Percentiles rank a stretch among this genome's conserved stretches.
Conservation (phyloP, 495 filamentous ascomycete genomes). For the Gamarada debralockiae region DNA sequence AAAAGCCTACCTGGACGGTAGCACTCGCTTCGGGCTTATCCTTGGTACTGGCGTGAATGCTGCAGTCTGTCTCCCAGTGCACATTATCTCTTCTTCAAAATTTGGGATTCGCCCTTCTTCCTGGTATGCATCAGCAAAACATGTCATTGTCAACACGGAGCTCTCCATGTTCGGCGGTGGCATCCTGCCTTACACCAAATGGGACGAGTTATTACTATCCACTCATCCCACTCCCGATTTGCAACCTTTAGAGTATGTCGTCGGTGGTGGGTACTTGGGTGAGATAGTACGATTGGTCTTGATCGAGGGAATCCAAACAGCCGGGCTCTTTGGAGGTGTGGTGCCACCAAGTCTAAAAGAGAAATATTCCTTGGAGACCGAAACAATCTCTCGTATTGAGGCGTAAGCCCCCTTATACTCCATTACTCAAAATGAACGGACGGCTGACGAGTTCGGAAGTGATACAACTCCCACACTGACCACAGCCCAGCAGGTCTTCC, state of each 20-base stretch:
- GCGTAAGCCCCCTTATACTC: conserved; percentile 35
- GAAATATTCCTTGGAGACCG: conserved; percentile 58
- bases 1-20: conserved; percentile 63
- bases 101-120: conserved; percentile 45
- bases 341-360: conserved; percentile 47
- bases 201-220: conserved; percentile 62
- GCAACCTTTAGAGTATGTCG: conserved; percentile 80
- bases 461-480: conserved; percentile 7
- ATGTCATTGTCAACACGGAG: conserved; percentile 79
- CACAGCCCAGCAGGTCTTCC: conserved; percentile 19
- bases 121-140: conserved; percentile 52
- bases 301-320: conserved; percentile 55
- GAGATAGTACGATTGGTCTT: conserved; percentile 72
- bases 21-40: conserved; percentile 54
- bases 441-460: too few species aligned
- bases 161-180: conserved; percentile 75
- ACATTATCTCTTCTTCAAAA: conserved; percentile 45
- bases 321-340: conserved; percentile 51
- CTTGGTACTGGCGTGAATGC: conserved; percentile 55
- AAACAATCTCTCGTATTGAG: conserved; percentile 56
- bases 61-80: conserved; percentile 47
- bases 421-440: background rate
- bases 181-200: conserved; percentile 66
- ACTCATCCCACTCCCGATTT: conserved; percentile 72
- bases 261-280: conserved; percentile 78